These are phyloP conservation scores for Tetrahymena thermophila DNA, from an alignment of 73 alveolate species.

Conservation along the genomic window DNA sequence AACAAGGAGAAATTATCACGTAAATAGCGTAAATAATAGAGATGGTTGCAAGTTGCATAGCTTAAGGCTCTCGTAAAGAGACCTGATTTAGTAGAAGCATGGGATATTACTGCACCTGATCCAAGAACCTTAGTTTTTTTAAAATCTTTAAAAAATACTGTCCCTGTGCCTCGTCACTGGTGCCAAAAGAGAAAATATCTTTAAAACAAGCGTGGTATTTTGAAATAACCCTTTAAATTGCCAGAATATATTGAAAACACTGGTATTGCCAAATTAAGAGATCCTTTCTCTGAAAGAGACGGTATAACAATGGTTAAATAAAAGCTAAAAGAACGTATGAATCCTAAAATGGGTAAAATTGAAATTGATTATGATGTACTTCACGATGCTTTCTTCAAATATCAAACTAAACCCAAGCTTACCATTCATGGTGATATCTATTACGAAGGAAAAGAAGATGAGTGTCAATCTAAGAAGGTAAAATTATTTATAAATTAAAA, in stretches of 20 bases:
- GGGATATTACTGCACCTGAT: constrained; percentile 96
- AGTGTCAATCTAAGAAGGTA: constrained; percentile 29
- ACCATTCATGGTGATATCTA: constrained; percentile 96
- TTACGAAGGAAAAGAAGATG: constrained; percentile 97
- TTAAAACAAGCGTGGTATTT: constrained; percentile 90
- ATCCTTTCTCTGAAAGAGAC: constrained; percentile 75
- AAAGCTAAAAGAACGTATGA: constrained; percentile 95
- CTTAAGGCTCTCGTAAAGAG: constrained; percentile 79
- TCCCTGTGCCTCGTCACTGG: constrained; percentile 98
- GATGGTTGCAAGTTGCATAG: constrained; percentile 45
- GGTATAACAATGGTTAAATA: constrained; percentile 79
- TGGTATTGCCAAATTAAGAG: constrained; percentile 93
- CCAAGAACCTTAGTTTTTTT: constrained; percentile 86
- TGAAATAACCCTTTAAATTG: constrained; percentile 81
- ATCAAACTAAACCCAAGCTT: constrained; percentile 85
- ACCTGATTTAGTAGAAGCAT: constrained; percentile 97
- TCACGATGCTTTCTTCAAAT: constrained; percentile 98
- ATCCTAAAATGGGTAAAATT: constrained; percentile 96
- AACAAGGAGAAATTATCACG: constrained; percentile 27
- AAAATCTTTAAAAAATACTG: constrained; percentile 90
- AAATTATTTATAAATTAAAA: not conserved
- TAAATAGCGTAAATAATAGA: constrained; percentile 32
- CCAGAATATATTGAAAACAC: constrained; percentile 97
- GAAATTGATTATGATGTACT: constrained; percentile 96
- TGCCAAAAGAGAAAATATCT: constrained; percentile 91